A percentile compares a stretch with the other conserved stretches of the same genome.
Conservation (phyloP, 192 early-diverging fungal genomes). For the Rhizoclosmatium globosum region DNA sequence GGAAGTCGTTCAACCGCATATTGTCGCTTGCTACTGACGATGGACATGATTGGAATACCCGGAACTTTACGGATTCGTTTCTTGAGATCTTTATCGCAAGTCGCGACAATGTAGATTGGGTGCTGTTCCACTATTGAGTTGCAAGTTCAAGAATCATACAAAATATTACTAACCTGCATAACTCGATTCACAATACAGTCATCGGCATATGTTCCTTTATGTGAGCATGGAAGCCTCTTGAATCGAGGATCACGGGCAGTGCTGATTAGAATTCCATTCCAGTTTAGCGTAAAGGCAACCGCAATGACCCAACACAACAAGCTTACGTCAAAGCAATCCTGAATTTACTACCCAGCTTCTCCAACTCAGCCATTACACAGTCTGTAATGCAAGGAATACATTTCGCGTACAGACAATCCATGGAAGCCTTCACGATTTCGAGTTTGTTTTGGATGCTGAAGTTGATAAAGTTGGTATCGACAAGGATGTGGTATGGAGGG, state of each 20-base stretch:
- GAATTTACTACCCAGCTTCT: conserved; percentile 96
- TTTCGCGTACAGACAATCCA: conserved; percentile 82
- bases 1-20: conserved; percentile 95
- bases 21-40: conserved; percentile 76
- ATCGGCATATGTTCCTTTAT: conserved; percentile 99
- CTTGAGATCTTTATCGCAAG: conserved; percentile 97
- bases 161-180: conserved; percentile 49
- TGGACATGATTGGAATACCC: conserved; percentile 98
- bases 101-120: conserved; percentile 97
- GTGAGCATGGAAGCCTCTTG: conserved; percentile 93
- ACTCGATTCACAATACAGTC: conserved; percentile 96
- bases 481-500: conserved; percentile 94
- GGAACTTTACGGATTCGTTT: conserved; percentile 93
- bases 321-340: conserved; percentile 85
- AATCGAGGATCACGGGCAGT: conserved; percentile 98
- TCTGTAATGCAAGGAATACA: conserved; percentile 96
- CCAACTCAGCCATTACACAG: conserved; percentile 98
- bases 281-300: conserved; percentile 26
- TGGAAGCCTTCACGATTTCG: conserved; percentile 95
- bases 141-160: conserved; percentile 16
- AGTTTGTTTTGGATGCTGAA: conserved; percentile 99
- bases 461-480: conserved; percentile 99
- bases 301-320: conserved; percentile 22
- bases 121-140: conserved; percentile 63
- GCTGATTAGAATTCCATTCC: conserved; percentile 40